A percentile compares a stretch with the other conserved stretches of the same genome.
Evolutionary conservation across 208 protist genomes (phyloP).

Genomic region (Herpetomonas tarakana): DNA sequence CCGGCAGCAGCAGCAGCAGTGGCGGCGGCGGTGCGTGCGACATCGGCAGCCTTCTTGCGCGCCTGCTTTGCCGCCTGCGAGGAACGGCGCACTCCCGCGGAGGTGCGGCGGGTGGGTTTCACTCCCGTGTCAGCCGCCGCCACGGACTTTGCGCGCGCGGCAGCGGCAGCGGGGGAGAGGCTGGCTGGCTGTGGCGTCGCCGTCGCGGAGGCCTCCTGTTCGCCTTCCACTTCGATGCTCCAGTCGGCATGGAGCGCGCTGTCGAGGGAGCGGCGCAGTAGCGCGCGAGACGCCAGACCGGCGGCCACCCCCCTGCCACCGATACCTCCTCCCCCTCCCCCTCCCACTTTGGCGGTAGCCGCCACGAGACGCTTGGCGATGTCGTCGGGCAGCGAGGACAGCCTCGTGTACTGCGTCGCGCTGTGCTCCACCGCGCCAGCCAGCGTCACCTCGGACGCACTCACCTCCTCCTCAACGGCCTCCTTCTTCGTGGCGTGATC

Average conservation of each 20-base stretch:
- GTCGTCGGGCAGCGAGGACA: slow-evolving; percentile 18
- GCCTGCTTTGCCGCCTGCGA: not conserved
- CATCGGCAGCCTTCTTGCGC: not conserved
- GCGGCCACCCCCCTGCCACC: slow-evolving; percentile 5
- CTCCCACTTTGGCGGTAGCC: too few species aligned
- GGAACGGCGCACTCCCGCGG: not conserved
- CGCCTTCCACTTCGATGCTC: too few species aligned
- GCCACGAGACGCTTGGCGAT: slow-evolving; percentile 17
- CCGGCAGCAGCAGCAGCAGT: too few species aligned
- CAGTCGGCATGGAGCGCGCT: too few species aligned
- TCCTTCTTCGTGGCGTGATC: slow-evolving; percentile 38
- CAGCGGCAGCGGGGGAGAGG: not conserved
- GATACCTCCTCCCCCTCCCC: too few species aligned
- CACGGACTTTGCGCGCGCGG: not conserved
- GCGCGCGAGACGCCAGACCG: slow-evolving; percentile 11
- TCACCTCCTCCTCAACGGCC: slow-evolving; percentile 25
- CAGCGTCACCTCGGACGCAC: slow-evolving; percentile 14
- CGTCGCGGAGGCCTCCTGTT: too few species aligned
- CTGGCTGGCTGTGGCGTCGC: too few species aligned
- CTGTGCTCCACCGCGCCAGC: slow-evolving; percentile 12
- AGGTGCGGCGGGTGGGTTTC: not conserved
- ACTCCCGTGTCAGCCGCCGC: not conserved
- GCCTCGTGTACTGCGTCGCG: slow-evolving; percentile 4
- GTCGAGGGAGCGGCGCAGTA: slow-evolving; percentile 8
- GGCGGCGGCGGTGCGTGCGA: too few species aligned